These are phyloP conservation scores for Penicillium paneum DNA, from an alignment of 2,329 filamentous ascomycete species.

Conservation along the genomic window DNA sequence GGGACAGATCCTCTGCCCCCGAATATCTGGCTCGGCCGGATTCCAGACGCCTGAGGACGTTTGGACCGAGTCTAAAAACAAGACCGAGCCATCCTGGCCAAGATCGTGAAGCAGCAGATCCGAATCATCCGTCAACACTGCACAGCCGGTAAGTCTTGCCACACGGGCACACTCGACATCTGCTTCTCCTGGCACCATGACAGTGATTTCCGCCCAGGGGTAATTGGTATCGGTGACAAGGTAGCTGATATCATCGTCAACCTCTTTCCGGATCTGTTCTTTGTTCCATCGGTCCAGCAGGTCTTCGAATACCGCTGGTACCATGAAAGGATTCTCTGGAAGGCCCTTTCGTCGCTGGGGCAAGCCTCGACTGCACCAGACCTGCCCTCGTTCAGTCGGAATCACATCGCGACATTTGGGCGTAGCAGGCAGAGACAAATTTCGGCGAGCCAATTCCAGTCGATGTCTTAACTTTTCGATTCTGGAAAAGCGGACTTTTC, in stretches of 20 bases:
- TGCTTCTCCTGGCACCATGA: conserved; percentile 77
- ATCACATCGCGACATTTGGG: conserved; percentile 12
- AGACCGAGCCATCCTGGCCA: conserved; percentile 58
- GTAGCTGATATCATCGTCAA: conserved; percentile 14
- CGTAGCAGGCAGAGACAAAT: not conserved
- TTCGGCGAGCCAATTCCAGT: conserved; percentile 50
- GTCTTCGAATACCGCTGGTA: conserved; percentile 72
- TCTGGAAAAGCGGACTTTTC: conserved; percentile 58
- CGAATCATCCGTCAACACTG: conserved; percentile 78
- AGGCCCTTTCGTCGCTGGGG: conserved; percentile 35
- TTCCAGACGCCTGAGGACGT: conserved; percentile 16
- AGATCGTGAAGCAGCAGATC: conserved; percentile 77
- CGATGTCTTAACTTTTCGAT: conserved; percentile 57
- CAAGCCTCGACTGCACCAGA: conserved; percentile 28
- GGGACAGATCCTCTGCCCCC: conserved; percentile 40
- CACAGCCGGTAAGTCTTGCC: conserved; percentile 53
- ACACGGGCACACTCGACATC: conserved; percentile 73
- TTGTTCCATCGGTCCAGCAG: conserved; percentile 51
- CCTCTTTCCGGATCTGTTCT: conserved; percentile 22
- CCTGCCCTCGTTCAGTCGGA: conserved; percentile 17
- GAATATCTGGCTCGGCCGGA: conserved; percentile 21
- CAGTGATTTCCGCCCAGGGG: conserved; percentile 40
- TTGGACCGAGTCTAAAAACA: conserved; percentile 66
- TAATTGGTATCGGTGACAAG: conserved; percentile 18
- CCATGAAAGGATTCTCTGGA: conserved; percentile 65